Percentiles rank a stretch among this genome's conserved stretches.
Conservation (phyloP, 768 basidiomycete genomes). For the Mycena polygramma region DNA sequence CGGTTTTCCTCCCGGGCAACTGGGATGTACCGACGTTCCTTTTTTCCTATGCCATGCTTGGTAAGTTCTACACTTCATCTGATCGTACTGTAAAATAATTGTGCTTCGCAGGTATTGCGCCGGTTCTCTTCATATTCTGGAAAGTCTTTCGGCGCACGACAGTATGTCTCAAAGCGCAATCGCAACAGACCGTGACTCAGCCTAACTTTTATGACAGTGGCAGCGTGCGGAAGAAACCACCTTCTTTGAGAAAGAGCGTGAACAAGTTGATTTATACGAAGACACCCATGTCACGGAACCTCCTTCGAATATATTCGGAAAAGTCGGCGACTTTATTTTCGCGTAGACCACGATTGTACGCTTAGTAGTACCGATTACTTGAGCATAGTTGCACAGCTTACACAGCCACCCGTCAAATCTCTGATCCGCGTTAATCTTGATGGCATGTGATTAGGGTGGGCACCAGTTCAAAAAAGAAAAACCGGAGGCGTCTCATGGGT, state of each 20-base stretch:
- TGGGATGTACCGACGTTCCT: slow-evolving; percentile 64
- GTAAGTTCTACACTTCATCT: slow-evolving; percentile 10
- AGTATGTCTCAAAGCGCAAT: slow-evolving; percentile 43
- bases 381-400: not conserved
- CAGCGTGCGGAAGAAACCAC: slow-evolving; percentile 52
- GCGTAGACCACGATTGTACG: not conserved
- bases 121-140: slow-evolving; percentile 60
- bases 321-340: slow-evolving; percentile 22
- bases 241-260: slow-evolving; percentile 62
- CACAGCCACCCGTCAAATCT: no score
- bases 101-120: slow-evolving; percentile 43
- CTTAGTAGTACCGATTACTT: not conserved
- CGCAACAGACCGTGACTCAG: not conserved
- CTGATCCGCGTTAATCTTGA: no score
- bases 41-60: slow-evolving; percentile 64
- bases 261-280: slow-evolving; percentile 60
- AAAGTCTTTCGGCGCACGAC: slow-evolving; percentile 57
- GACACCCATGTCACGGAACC: slow-evolving; percentile 37
- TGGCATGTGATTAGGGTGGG: no score
- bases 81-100: not conserved
- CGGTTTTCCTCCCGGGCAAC: slow-evolving; percentile 64
- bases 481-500: no score
- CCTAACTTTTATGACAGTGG: slow-evolving; percentile 49
- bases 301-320: slow-evolving; percentile 15
- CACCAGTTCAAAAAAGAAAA: no score